Evolutionary conservation across 768 basidiomycete genomes (phyloP).

Genomic region (Phylloporus arenicola): DNA sequence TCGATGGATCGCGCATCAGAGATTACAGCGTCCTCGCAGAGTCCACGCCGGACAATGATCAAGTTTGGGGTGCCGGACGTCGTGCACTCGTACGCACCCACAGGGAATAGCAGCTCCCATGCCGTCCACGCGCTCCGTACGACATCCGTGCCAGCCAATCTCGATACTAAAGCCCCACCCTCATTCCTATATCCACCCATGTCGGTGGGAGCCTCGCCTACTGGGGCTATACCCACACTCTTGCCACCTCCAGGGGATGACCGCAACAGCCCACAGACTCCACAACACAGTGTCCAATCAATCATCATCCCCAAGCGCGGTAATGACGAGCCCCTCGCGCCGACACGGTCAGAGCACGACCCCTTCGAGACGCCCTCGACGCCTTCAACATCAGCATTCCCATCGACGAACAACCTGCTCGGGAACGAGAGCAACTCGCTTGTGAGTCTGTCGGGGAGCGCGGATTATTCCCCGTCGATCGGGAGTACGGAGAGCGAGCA

Average conservation of each 20-base stretch:
- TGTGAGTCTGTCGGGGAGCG: not conserved
- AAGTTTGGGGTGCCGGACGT: constrained; percentile 73
- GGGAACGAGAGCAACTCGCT: constrained; percentile 1
- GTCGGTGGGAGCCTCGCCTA: not conserved
- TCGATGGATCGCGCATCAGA: constrained; percentile 38
- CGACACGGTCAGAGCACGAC: constrained; percentile 17
- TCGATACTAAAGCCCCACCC: constrained; percentile 6
- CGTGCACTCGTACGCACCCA: constrained; percentile 66
- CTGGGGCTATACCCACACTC: constrained; percentile 7
- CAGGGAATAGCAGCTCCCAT: constrained; percentile 42
- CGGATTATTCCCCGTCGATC: constrained; percentile 4
- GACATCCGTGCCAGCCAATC: constrained; percentile 14
- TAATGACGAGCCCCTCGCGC: constrained; percentile 30
- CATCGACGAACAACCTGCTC: constrained; percentile 17
- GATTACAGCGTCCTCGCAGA: constrained; percentile 22
- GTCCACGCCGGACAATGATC: constrained; percentile 50
- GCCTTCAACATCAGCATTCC: constrained; percentile 25
- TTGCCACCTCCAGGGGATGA: constrained; percentile 13
- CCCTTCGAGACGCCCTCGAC: constrained; percentile 29
- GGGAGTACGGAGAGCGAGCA: constrained; percentile 15
- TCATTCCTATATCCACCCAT: constrained; percentile 26
- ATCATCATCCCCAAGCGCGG: constrained; percentile 20
- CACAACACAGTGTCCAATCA: constrained; percentile 17
- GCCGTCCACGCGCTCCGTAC: constrained; percentile 36
- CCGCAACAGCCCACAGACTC: constrained; percentile 1